Conservation (phyloP, 2,329 filamentous ascomycete genomes). For the Trichophaea hybrida region DNA sequence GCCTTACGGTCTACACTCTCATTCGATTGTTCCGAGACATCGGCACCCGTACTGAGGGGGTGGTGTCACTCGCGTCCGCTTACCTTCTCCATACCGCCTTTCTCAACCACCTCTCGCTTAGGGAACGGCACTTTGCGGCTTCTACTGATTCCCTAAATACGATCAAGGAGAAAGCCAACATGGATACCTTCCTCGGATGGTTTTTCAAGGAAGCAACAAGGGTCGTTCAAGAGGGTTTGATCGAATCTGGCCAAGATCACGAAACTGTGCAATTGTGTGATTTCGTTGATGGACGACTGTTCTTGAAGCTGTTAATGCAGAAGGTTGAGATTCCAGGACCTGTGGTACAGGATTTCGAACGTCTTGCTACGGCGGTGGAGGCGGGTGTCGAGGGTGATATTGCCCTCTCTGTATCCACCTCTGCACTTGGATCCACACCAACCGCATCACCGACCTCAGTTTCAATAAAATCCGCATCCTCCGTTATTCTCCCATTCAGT, state of each 20-base stretch:
- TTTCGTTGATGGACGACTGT: constrained; percentile 42
- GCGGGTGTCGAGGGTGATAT: neutral
- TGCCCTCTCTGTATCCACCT: neutral
- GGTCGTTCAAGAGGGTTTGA: constrained; percentile 28
- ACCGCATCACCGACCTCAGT: no score
- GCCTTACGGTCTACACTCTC: constrained; percentile 7
- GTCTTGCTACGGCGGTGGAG: constrained; percentile 10
- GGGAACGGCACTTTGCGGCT: constrained; percentile 30
- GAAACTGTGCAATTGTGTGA: constrained; percentile 36
- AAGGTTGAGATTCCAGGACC: constrained; percentile 9
- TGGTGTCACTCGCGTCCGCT: constrained; percentile 28
- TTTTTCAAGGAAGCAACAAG: constrained; percentile 31
- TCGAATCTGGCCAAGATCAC: constrained; percentile 11
- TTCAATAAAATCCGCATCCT: no score
- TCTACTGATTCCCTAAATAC: constrained; percentile 28
- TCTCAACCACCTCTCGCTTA: constrained; percentile 33
- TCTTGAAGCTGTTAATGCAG: constrained; percentile 25
- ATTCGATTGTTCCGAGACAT: neutral
- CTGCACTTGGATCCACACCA: neutral
- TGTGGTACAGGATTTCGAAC: neutral
- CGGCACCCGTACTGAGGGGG: neutral
- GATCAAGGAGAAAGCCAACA: constrained; percentile 21
- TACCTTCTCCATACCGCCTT: constrained; percentile 35
- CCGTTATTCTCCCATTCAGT: constrained; percentile 35
- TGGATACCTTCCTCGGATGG: constrained; percentile 32